Conservation (phyloP, 2,329 filamentous ascomycete species). For the Colletotrichum paranaense region DNA sequence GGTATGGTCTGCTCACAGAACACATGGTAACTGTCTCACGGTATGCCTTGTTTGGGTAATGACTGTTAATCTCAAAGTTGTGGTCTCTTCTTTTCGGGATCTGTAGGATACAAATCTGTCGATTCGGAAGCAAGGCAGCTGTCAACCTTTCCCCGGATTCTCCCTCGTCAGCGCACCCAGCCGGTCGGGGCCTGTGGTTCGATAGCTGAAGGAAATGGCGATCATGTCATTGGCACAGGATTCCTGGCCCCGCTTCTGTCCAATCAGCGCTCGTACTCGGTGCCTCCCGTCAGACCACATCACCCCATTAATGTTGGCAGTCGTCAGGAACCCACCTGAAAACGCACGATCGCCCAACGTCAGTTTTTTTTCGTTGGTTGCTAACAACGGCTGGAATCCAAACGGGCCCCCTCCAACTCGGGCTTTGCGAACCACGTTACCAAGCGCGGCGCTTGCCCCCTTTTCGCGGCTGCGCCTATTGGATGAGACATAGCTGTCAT, state of each 20-base stretch:
- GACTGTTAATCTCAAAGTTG: background rate
- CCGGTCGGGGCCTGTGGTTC: constrained; percentile 26
- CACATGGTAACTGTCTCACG: background rate
- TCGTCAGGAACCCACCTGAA: constrained; percentile 29
- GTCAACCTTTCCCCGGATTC: constrained; percentile 29
- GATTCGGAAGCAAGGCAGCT: constrained; percentile 13
- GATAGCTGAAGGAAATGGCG: constrained; percentile 25
- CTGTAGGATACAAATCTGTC: constrained; percentile 4
- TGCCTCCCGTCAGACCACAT: constrained; percentile 37
- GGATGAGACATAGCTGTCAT: constrained; percentile 18
- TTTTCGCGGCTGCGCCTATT: constrained; percentile 31
- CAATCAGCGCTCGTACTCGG: constrained; percentile 31
- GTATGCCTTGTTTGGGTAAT: background rate
- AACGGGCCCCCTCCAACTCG: background rate
- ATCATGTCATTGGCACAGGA: constrained; percentile 33
- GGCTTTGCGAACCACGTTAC: background rate
- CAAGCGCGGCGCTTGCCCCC: constrained; percentile 7
- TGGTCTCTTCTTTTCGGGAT: constrained; percentile 10
- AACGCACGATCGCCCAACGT: constrained; percentile 29
- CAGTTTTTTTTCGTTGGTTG: background rate
- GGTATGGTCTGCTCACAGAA: background rate
- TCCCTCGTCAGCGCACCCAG: constrained; percentile 17
- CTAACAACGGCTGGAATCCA: background rate
- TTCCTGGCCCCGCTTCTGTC: constrained; percentile 11
- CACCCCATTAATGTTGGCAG: constrained; percentile 35